Evolutionary conservation across 2,329 filamentous ascomycete genomes (phyloP).

Genomic region (Arachnomyces sp.): DNA sequence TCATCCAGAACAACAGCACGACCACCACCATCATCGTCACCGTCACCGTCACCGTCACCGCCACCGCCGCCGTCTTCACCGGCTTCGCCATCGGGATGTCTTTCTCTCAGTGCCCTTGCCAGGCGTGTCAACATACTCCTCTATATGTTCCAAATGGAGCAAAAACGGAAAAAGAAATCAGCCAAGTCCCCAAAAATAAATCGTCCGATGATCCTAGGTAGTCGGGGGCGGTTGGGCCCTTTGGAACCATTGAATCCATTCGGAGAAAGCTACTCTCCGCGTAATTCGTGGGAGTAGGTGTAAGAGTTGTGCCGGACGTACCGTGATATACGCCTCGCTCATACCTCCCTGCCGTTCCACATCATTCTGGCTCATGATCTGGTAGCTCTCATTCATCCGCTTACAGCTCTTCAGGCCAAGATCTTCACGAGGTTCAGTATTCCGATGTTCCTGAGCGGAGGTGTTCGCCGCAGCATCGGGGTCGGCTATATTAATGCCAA

Average conservation of each 20-base stretch:
- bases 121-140: conserved; percentile 41
- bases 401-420: conserved; percentile 48
- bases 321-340: conserved; percentile 50
- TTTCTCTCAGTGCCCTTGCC: conserved; percentile 33
- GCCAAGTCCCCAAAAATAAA: not conserved
- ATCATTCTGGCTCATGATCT: conserved; percentile 56
- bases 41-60: conserved; percentile 2
- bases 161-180: conserved; percentile 10
- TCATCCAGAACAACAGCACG: conserved; percentile 34
- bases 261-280: conserved; percentile 18
- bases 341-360: conserved; percentile 50
- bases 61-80: conserved; percentile 20
- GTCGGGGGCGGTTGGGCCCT: not conserved
- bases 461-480: conserved; percentile 33
- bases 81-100: conserved; percentile 23
- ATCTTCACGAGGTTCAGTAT: conserved; percentile 14
- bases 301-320: conserved; percentile 27
- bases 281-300: conserved; percentile 10
- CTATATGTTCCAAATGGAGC: conserved; percentile 19
- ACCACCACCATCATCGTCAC: conserved; percentile 12
- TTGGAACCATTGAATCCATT: conserved; percentile 17
- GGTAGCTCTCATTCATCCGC: conserved; percentile 51
- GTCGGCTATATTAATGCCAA: conserved; percentile 50
- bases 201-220: not conserved
- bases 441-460: conserved; percentile 17